Conservation (phyloP, 2,329 filamentous ascomycete species). For the Paraphaeosphaeria sporulosa region DNA sequence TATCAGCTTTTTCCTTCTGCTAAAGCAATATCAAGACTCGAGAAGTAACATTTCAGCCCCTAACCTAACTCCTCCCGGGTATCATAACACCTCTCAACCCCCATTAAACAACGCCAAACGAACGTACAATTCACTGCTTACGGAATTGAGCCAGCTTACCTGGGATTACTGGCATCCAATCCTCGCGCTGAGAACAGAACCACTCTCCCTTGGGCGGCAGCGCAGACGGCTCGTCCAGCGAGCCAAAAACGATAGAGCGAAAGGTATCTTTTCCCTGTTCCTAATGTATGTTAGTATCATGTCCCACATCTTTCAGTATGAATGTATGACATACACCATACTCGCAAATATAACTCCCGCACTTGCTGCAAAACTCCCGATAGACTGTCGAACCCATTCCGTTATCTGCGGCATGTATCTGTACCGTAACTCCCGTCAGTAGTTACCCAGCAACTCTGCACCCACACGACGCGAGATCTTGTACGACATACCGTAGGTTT, state of each 20-base stretch:
- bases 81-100: not conserved
- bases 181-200: not conserved
- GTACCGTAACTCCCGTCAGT: not conserved
- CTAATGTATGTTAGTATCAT: not conserved
- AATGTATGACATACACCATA: constrained; percentile 49
- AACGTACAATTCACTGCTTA: not conserved
- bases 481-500: constrained; percentile 23
- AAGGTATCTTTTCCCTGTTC: constrained; percentile 4
- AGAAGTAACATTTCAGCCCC: too few relatives aligned
- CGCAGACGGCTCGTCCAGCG: not conserved
- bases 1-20: not conserved
- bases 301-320: too few relatives aligned
- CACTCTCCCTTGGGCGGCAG: constrained; percentile 3
- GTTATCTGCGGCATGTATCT: constrained; percentile 59
- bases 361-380: constrained; percentile 62
- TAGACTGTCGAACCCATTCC: constrained; percentile 57
- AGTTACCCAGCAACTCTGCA: too few relatives aligned
- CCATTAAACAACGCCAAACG: not conserved
- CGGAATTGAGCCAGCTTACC: constrained; percentile 9
- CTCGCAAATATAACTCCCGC: constrained; percentile 61
- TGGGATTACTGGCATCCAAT: constrained; percentile 6
- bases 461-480: too few relatives aligned
- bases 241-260: not conserved
- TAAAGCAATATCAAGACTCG: not conserved
- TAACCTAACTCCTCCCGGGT: not conserved